Evolutionary conservation across 345 rosid species (phyloP), one percentile per base, ranked within the genome.

Genomic region (Acer saccharum): DNA sequence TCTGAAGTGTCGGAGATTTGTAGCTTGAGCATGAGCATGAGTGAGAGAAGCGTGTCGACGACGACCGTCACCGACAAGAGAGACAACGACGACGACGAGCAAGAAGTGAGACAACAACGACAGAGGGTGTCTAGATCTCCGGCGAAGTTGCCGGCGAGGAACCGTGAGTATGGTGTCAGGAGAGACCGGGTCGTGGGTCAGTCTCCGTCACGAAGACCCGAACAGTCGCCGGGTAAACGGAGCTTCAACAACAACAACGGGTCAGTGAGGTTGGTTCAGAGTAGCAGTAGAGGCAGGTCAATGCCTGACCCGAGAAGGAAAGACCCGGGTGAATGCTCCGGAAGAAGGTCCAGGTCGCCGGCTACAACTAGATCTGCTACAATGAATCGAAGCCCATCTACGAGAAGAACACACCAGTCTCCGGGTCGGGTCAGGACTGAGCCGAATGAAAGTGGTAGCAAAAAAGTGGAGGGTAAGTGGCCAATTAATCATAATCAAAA

Each of bases 1-100:
- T 91, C 87, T 1, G 96, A 90, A 71, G 84, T 76, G 27, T 91
- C 92, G 9, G 98, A 95, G 86, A 68, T 89, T 65, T 89, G 93
- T 77, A 91, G 98, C 83, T 73, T 85, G 54, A 90, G 97, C 83
- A 71, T 85, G 54, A 90, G 97, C 70, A 43, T 43, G 46, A 43
- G 20, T 86, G 63, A 91, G 94, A 71, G 95, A 88, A 89, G 87
- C 75, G 79, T 89, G 27, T 89, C 97, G 41, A 89, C 94, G 0
- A 79, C 89, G 68, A 86, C 89, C 0, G 48, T 84, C 58, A 85
- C 86, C 5, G 82, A 79, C 7, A 80, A 48, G 20, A 77, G 81
- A 69, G 88, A 80, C 50, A 46, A 46, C 14, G 10, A 80, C 5
- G 90, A 81, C 14, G 88, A 82, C 2, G 90, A 82, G 17, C 85